phyloP scores from a whole-genome alignment of 257 asterid species.

The Solanum acaule region DNA sequence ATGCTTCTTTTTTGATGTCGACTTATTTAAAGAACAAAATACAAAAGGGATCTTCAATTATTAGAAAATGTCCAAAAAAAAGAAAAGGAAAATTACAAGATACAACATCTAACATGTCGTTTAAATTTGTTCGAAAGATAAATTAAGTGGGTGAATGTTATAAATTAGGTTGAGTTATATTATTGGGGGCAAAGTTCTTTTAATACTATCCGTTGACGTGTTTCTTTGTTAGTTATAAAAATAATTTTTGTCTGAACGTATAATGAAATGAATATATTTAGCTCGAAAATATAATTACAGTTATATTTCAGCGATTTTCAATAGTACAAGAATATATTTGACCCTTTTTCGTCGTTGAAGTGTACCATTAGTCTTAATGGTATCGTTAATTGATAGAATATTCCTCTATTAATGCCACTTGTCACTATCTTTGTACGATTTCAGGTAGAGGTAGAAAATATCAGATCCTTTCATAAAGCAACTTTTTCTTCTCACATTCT shows the following conservation, averaged over 20 bases:
- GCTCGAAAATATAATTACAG: no score
- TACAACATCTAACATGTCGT: neutral
- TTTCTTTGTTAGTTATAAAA: no score
- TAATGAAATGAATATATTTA: no score
- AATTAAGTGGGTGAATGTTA: no score
- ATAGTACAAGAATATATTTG: neutral
- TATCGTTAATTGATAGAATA: neutral
- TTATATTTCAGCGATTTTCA: no score
- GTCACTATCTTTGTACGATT: conserved; percentile 16
- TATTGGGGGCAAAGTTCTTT: no score
- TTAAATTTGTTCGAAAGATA: no score
- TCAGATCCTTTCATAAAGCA: conserved; percentile 11
- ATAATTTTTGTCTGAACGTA: no score
- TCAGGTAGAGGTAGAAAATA: neutral
- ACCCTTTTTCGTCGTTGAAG: neutral
- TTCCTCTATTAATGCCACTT: conserved; percentile 19
- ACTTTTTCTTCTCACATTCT: neutral
- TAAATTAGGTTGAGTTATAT: no score
- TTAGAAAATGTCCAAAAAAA: neutral
- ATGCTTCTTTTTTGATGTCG: neutral
- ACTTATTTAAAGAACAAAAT: neutral
- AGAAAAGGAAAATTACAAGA: neutral
- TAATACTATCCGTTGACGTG: no score
- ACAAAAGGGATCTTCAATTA: neutral
- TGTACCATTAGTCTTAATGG: neutral